Conservation (phyloP, 129 eudicot species). For the Ambrosia trifida region DNA sequence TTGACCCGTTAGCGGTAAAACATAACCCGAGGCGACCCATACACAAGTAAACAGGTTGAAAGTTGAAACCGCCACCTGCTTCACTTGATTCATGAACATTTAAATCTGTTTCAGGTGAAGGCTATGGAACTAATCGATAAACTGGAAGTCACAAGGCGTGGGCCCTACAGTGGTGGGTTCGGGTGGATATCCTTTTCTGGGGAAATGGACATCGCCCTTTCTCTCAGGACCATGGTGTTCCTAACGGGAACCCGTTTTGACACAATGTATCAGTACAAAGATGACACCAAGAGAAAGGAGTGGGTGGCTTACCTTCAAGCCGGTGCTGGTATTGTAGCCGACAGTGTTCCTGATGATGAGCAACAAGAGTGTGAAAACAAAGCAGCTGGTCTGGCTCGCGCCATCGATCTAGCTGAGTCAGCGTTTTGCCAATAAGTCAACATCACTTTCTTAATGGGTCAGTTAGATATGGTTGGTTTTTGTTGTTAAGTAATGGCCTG, state of each 20-base stretch:
- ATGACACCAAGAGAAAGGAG: slow-evolving; percentile 50
- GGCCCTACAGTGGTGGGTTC: slow-evolving; percentile 88
- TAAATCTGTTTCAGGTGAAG: slow-evolving; percentile 49
- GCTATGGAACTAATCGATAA: slow-evolving; percentile 91
- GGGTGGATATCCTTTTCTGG: slow-evolving; percentile 79
- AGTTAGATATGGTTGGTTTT: neutral
- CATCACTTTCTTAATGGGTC: neutral
- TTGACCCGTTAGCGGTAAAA: neutral
- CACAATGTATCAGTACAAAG: slow-evolving; percentile 69
- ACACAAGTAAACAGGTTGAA: neutral
- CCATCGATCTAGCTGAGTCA: slow-evolving; percentile 87
- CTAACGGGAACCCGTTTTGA: slow-evolving; percentile 61
- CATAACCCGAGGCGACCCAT: neutral
- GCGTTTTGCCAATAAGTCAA: slow-evolving; percentile 48
- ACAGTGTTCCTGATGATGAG: slow-evolving; percentile 77
- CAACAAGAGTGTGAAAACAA: slow-evolving; percentile 83
- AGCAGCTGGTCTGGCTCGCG: slow-evolving; percentile 83
- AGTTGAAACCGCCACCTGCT: neutral
- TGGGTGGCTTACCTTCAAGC: slow-evolving; percentile 96
- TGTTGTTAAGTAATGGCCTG: slow-evolving; percentile 10
- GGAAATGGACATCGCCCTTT: slow-evolving; percentile 77
- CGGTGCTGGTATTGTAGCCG: slow-evolving; percentile 97
- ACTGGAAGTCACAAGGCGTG: slow-evolving; percentile 70
- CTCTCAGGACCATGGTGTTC: slow-evolving; percentile 74
- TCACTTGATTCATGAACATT: slow-evolving; percentile 4